Evolutionary conservation across 1,284 basidiomycete species (phyloP), one percentile per base, ranked within the genome.

Genomic region (Fistulinella cinereoalba): DNA sequence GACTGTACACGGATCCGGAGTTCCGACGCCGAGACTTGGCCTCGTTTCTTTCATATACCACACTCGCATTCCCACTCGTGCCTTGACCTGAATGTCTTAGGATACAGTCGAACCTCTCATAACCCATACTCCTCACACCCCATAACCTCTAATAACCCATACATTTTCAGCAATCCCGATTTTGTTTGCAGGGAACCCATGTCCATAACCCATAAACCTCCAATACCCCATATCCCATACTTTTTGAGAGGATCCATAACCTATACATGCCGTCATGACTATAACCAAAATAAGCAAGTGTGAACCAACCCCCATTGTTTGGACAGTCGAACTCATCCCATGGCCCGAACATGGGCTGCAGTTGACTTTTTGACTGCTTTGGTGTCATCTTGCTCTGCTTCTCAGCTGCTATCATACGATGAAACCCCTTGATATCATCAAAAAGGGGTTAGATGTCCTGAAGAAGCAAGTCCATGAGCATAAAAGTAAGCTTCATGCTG

Each of bases 81-180:
- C n/a, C n/a, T n/a, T n/a, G n/a, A n/a, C n/a, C n/a, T n/a, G n/a
- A n/a, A n/a, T n/a, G n/a, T n/a, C n/a, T n/a, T n/a, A n/a, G n/a
- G n/a, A n/a, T 34, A 34, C 32, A 34, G 32, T 34, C 32, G 11
- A 34, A 16, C 19, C 32, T 34, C 10, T 19, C 2, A 19, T 34
- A 34, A 47, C 29, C 6, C 33, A 55, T 56, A 56, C 43, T 52
- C 50, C 10, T 19, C 2, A 19, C 19, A 34, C 46, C 29, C 6
- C 33, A 55, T 56, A 56, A 41, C 50, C 50, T 23, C 25, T 46
- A 0, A 46, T 45, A 50, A 37, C 23, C 0, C 37, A 52, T 55
- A 55, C 6, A 4, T 32, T 32, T 32, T 2, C 8, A 3, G 12
- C 3, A n/a, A 13, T 32, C 31, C 31, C 31, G 16, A 32, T 12